Conservation (phyloP, 1,284 basidiomycete species). For the Naganishia sp. region DNA sequence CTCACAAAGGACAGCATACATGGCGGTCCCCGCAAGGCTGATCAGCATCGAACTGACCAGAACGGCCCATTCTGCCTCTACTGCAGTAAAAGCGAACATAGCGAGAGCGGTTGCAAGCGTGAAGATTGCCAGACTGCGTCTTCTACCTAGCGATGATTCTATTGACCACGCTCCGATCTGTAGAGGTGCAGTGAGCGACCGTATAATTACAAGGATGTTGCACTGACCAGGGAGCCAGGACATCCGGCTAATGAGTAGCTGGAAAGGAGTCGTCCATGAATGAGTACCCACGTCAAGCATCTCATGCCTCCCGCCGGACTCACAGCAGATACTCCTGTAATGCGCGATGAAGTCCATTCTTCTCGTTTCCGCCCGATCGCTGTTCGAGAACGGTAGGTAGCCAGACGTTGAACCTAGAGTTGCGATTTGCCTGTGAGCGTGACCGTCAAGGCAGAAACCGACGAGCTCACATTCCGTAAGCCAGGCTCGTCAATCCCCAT, state of each 20-base stretch:
- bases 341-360: constrained; percentile 63
- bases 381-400: constrained; percentile 79
- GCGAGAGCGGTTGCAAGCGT: constrained; percentile 79
- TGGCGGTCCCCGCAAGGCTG: constrained; percentile 78
- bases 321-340: constrained; percentile 73
- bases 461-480: constrained; percentile 33
- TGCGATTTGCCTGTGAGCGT: constrained; percentile 51
- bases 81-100: constrained; percentile 71
- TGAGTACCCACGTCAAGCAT: constrained; percentile 41
- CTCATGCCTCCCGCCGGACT: not conserved
- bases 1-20: constrained; percentile 89
- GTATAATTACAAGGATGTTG: constrained; percentile 1
- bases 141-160: constrained; percentile 72
- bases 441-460: constrained; percentile 6
- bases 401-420: constrained; percentile 95
- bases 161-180: constrained; percentile 89
- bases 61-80: constrained; percentile 65
- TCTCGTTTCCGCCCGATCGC: constrained; percentile 41
- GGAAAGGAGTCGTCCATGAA: not conserved
- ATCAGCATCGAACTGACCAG: constrained; percentile 78
- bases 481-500: constrained; percentile 76
- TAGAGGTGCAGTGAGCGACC: constrained; percentile 28
- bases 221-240: constrained; percentile 76
- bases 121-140: constrained; percentile 73
- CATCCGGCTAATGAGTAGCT: constrained; percentile 67